Base-by-base conservation (phyloP, 768 basidiomycete genomes). In the Boletus sp. region DNA sequence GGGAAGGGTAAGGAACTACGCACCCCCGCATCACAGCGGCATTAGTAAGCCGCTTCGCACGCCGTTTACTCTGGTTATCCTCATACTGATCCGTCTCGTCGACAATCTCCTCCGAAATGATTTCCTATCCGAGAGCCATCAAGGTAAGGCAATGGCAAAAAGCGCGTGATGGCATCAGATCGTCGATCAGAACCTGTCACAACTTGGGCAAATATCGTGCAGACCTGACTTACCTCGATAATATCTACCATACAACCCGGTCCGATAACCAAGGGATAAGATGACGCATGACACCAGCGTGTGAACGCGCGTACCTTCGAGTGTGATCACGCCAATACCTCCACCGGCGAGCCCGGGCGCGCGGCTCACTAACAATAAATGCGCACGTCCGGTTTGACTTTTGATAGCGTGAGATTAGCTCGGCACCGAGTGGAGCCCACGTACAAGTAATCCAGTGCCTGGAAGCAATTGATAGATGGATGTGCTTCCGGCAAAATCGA, bases 381-480 rank as follows among this genome's bases (percentile, higher is more conserved):
- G 96, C 1, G 94, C 92, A 42, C 95, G 85, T 2, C 96, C 96
- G 0, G 94, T 95, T 79, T 97, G 96, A 74, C 89, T 91, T 92
- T 79, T 92, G 92, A 74, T 86, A 39, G 35, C 3, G 29, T 65
- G 51, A 36, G 48, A 55, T 39, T 30, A n/a, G 12, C 2, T 10
- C 59, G 15, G 15, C 33, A 36, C 7, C 11, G 18, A 44, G 36
- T 20, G 30, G 9, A 1, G 14, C 12, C 18, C 0, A 65, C 83
- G 37, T 65, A 91, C 90, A 92, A 95, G 68, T 94, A 96, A 69
- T 97, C 94, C 45, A 98, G 73, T 0, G 94, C 94, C 69, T 98
- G 93, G 77, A 97, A 93, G 65, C 91, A 97, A 65, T 92, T 95
- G 68, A 97, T 95, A 10, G 83, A 80, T 0, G 93, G 92, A 41